phyloP scores from a whole-genome alignment of 257 asterid genomes.

The Fraxinus anomala region DNA sequence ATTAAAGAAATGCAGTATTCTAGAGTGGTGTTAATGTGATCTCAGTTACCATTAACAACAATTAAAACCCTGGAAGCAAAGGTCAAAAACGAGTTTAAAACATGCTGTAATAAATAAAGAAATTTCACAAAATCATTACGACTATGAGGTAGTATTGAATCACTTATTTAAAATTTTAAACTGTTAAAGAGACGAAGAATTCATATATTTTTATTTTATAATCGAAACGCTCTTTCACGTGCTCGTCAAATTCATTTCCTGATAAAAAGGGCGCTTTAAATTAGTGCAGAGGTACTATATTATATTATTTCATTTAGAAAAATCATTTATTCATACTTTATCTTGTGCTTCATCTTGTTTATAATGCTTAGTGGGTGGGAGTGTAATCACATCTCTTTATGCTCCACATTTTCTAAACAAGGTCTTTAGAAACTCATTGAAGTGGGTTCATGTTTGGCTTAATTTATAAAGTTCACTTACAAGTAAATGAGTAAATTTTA shows the following conservation, averaged over 20 bases:
- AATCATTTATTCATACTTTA: background rate
- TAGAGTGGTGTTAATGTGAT: too few species aligned
- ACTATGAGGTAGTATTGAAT: too few species aligned
- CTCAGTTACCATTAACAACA: too few species aligned
- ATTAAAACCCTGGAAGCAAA: background rate
- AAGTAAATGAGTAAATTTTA: background rate
- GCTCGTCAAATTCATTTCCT: background rate
- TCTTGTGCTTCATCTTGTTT: background rate
- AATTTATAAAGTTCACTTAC: background rate
- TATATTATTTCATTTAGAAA: background rate
- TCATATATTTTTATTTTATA: background rate
- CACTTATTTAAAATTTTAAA: background rate
- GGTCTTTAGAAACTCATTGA: background rate
- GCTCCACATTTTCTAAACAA: background rate
- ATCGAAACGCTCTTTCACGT: background rate
- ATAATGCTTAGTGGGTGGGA: conserved; percentile 5
- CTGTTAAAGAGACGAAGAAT: too few species aligned
- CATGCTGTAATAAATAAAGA: background rate
- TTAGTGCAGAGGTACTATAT: background rate
- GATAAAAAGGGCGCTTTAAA: background rate
- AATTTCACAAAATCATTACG: too few species aligned
- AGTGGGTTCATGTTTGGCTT: background rate
- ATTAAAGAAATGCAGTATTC: too few species aligned
- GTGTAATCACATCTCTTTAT: background rate
- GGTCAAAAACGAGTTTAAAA: background rate